Evolutionary conservation across 1,284 basidiomycete species (phyloP).

Genomic region (Salmacisia buchloeana): DNA sequence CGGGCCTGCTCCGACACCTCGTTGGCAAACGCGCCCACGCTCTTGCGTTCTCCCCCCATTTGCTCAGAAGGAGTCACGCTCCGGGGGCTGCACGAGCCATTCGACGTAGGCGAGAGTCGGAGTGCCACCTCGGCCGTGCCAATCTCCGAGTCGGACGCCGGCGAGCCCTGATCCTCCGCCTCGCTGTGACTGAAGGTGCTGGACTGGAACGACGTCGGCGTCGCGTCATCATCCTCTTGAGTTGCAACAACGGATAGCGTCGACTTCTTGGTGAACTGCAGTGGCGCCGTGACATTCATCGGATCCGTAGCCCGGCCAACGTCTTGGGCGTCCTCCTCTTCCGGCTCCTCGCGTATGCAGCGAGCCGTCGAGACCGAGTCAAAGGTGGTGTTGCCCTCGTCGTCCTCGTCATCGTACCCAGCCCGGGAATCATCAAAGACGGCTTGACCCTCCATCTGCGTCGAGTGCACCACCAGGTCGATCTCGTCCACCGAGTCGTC

Average conservation of each 20-base stretch:
- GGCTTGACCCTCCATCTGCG: constrained; percentile 20
- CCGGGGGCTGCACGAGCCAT: not conserved
- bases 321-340: not conserved
- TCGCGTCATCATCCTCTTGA: not conserved
- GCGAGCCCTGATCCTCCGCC: not conserved
- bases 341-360: constrained; percentile 9
- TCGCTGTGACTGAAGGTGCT: not conserved
- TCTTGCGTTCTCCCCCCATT: not conserved
- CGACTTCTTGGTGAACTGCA: not conserved
- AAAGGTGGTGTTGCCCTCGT: constrained; percentile 7
- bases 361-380: constrained; percentile 9
- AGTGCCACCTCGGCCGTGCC: not conserved
- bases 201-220: not conserved
- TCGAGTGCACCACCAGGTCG: constrained; percentile 37
- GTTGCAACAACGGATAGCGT: too few relatives aligned
- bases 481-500: constrained; percentile 44
- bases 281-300: constrained; percentile 2
- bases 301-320: not conserved
- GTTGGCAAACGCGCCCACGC: too few relatives aligned
- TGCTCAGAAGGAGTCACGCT: not conserved
- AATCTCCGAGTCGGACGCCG: not conserved
- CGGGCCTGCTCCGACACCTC: too few relatives aligned
- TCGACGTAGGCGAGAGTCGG: not conserved
- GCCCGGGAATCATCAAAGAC: not conserved
- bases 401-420: not conserved